Evolutionary conservation across 768 basidiomycete genomes (phyloP), one percentile per base, ranked within the genome.

Genomic region (Fistulinella prunicolor): DNA sequence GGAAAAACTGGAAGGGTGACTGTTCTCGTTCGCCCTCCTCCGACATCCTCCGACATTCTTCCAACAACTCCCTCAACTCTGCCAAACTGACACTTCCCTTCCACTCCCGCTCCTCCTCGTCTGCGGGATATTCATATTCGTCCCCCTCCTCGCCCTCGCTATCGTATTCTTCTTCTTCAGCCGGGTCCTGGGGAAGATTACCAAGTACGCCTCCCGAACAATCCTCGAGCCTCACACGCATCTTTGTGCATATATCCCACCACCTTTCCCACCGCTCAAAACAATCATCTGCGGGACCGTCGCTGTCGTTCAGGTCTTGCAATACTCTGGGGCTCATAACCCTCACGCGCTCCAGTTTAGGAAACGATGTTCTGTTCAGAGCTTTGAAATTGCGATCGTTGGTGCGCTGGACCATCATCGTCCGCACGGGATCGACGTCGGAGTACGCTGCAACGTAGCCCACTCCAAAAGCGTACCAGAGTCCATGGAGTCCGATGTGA

Each of bases 171-270:
- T 68, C 66, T 3, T 66, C 68, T 1, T 63, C 69, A 0, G 63
- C 66, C 0, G 65, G 62, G 12, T 68, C 51, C 30, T 58, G 61
- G 21, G 63, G 67, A 22, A 70, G 60, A 43, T 57, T 58, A 0
- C 88, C 88, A 30, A 90, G 65, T 43, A 72, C 55, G 12, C 70
- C 78, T 0, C 85, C 87, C 0, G 88, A 89, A 58, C 87, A 89
- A 62, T 90, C 88, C 65, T 90, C 86, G 42, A 90, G 60, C 36
- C 82, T 65, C 5, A 89, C 67, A 1, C 78, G 74, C 61, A 76
- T 70, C 17, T 56, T 51, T 0, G 67, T 52, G 52, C 79, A 84
- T 55, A 66, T 70, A 13, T 71, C 72, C 78, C 81, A 85, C 88
- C 88, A 89, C 39, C 74, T 68, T 54, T 82, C 80, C 81, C 86